Percentiles rank a stretch among this genome's conserved stretches.
Conservation (phyloP, 441 rosid genomes). For the Erysimum cheiri region DNA sequence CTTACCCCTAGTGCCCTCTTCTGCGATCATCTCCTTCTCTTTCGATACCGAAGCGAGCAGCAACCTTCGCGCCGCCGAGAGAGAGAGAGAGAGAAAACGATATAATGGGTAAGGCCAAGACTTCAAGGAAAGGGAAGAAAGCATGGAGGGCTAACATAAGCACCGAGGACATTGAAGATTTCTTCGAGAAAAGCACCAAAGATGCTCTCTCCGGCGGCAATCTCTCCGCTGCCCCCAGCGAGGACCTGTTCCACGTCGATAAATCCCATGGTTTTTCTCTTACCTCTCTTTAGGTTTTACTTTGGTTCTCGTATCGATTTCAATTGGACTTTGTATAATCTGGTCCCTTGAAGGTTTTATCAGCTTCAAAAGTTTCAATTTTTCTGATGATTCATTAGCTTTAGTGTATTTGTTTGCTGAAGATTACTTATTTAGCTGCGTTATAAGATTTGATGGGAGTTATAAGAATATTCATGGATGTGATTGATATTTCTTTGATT, state of each 20-base stretch:
- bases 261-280: constrained; percentile 61
- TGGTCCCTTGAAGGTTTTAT: constrained; percentile 5
- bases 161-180: constrained; percentile 76
- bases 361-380: constrained; percentile 14
- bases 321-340: background rate
- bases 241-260: constrained; percentile 78
- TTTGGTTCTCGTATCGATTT: background rate
- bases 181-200: constrained; percentile 72
- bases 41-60: background rate
- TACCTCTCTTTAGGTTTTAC: constrained; percentile 4
- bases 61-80: constrained; percentile 41
- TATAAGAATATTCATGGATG: background rate
- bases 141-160: constrained; percentile 97
- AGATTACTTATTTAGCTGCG: background rate
- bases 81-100: background rate
- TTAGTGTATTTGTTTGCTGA: background rate
- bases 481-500: background rate
- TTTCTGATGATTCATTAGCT: background rate
- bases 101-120: constrained; percentile 74
- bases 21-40: background rate
- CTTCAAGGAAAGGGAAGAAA: constrained; percentile 88
- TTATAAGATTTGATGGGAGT: background rate
- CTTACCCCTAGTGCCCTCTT: constrained; percentile 29
- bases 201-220: constrained; percentile 88
- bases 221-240: constrained; percentile 66